phyloP scores from a whole-genome alignment of 495 filamentous ascomycete genomes.

The Penicillium desertorum region DNA sequence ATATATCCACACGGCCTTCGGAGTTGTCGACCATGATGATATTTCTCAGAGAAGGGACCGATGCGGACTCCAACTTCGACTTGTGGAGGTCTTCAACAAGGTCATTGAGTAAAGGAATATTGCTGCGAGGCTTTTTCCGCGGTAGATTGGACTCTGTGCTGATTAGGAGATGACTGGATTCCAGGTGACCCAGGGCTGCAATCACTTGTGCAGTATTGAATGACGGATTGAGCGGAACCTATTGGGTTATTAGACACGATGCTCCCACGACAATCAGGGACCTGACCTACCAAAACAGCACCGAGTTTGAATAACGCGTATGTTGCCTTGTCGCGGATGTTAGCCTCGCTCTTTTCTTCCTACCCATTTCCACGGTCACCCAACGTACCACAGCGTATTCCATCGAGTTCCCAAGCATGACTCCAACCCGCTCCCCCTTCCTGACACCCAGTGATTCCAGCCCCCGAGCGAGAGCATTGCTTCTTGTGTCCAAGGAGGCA shows the following conservation, averaged over 20 bases:
- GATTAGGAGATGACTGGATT: conserved; percentile 74
- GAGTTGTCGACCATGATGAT: conserved; percentile 85
- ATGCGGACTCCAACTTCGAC: conserved; percentile 57
- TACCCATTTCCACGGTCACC: background rate
- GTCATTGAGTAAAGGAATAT: conserved; percentile 64
- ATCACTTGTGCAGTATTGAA: conserved; percentile 81
- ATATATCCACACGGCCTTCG: conserved; percentile 52
- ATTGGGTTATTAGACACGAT: background rate
- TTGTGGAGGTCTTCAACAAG: conserved; percentile 60
- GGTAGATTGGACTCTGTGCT: conserved; percentile 83
- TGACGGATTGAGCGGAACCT: conserved; percentile 87
- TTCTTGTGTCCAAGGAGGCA: conserved; percentile 66
- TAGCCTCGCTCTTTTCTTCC: background rate
- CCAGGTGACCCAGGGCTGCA: conserved; percentile 74
- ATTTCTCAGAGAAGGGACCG: conserved; percentile 65
- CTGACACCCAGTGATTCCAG: conserved; percentile 70
- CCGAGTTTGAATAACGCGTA: conserved; percentile 94
- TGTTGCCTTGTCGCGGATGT: conserved; percentile 47
- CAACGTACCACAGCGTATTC: conserved; percentile 70
- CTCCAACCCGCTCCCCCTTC: conserved; percentile 83
- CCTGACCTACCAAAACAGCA: conserved; percentile 66
- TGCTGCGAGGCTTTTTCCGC: conserved; percentile 75
- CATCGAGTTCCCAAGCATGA: conserved; percentile 80
- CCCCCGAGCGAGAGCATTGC: conserved; percentile 74
- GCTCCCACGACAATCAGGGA: background rate